Conservation (phyloP, 1,284 basidiomycete species). For the Sporisorium scitamineum region DNA sequence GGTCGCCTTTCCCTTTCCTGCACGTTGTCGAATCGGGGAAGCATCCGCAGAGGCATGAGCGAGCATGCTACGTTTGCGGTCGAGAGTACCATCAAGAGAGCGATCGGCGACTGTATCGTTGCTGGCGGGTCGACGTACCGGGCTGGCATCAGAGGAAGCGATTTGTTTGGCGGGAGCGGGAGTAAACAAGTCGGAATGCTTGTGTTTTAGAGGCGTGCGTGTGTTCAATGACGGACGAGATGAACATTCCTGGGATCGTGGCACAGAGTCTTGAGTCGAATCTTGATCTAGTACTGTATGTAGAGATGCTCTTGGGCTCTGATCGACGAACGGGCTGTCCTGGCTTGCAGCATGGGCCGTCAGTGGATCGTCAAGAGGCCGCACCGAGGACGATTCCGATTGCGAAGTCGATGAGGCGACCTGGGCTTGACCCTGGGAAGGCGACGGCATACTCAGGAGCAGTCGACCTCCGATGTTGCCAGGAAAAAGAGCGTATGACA, state of each 20-base stretch:
- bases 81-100: background rate
- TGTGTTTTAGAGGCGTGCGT: background rate
- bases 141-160: background rate
- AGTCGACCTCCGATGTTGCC: background rate
- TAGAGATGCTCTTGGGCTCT: background rate
- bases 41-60: background rate
- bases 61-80: background rate
- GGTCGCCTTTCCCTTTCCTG: slow-evolving; percentile 19
- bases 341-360: background rate
- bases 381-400: background rate
- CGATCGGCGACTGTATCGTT: background rate
- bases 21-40: slow-evolving; percentile 32
- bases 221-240: background rate
- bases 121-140: background rate
- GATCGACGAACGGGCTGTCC: background rate
- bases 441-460: background rate
- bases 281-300: background rate
- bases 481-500: background rate
- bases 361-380: background rate
- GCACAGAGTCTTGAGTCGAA: background rate
- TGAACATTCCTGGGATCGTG: background rate
- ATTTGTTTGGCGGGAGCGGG: background rate
- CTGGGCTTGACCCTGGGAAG: background rate
- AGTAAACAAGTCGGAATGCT: background rate
- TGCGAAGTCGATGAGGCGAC: background rate